Conservation (phyloP, 352 stramenopile genomes). For the Phytopythium oedochilum region DNA sequence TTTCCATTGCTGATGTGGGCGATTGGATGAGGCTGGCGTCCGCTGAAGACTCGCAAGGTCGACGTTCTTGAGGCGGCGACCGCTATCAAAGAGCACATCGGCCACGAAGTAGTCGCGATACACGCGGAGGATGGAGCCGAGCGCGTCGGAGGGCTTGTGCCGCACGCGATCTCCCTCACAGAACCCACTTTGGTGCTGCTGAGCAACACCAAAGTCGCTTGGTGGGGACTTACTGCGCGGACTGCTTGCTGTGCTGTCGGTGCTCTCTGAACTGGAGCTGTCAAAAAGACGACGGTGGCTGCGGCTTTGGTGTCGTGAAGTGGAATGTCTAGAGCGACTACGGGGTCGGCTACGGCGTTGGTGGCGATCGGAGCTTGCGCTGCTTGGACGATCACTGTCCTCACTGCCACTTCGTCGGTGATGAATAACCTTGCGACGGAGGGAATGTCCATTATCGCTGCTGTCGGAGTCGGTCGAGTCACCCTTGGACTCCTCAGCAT, state of each 20-base stretch:
- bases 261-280: not conserved
- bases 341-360: not conserved
- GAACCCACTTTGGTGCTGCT: constrained; percentile 14
- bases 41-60: constrained; percentile 35
- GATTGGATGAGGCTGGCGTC: not conserved
- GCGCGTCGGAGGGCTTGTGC: constrained; percentile 19
- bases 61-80: constrained; percentile 51
- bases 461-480: not conserved
- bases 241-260: not conserved
- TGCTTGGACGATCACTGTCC: not conserved
- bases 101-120: constrained; percentile 67
- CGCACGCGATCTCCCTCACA: constrained; percentile 47
- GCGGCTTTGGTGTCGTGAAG: not conserved
- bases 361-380: not conserved
- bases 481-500: not conserved
- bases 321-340: not conserved
- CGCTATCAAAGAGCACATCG: constrained; percentile 65
- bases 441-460: not conserved
- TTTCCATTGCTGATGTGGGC: constrained; percentile 6
- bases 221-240: not conserved
- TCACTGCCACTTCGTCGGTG: not conserved
- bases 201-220: not conserved
- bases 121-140: constrained; percentile 53
- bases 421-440: not conserved
- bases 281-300: not conserved